Base-by-base conservation (phyloP, 2,329 filamentous ascomycete species). In the Dryadomyces quercivorus region DNA sequence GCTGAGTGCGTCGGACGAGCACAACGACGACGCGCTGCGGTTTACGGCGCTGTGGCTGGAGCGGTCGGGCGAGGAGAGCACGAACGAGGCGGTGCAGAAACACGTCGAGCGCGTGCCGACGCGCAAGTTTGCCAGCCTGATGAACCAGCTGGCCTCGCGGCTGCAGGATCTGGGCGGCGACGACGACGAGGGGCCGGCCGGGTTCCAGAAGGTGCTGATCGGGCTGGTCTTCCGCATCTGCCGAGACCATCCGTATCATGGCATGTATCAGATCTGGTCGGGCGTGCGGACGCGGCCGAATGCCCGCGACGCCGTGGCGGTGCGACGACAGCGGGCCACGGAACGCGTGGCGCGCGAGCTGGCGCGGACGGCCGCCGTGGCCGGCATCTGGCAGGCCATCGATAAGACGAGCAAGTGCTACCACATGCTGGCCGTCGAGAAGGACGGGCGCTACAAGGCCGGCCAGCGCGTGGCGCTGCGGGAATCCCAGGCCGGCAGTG, bases 131-230 rank as follows among this genome's bases (percentile, higher is more conserved):
- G 92, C 90, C 1, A 72, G 86, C 3, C 73, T 98, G 52, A 95
- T 95, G 83, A 98, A 96, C 63, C 93, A 99, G 67, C 77, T 98
- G 36, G 92, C 91, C 6, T 98, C 94, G n/a, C 84, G 93, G 8
- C 72, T 98, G 6, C 82, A 95, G 57, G 81, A 87, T 58, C 78
- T 84, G 36, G 69, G 76, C 1, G 78, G 76, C 16, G 65, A n/a
- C n/a, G 4, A 8, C 2, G n/a, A 16, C 13, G 49, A 31, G 5
- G 47, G n/a, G 16, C 15, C 26, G 10, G 15, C 47, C 26, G 9
- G 73, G 0, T 98, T 99, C 63, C 93, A 98, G 63, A 75, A 74
- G 44, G 75, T 92, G 1, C 73, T 99, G 2, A 80, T 82, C 52
- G 74, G 75, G 2, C 72, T 98, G 18, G 83, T 97, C 4, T 81